Evolutionary conservation across 345 rosid species (phyloP).

Genomic region (Salix arbutifolia): DNA sequence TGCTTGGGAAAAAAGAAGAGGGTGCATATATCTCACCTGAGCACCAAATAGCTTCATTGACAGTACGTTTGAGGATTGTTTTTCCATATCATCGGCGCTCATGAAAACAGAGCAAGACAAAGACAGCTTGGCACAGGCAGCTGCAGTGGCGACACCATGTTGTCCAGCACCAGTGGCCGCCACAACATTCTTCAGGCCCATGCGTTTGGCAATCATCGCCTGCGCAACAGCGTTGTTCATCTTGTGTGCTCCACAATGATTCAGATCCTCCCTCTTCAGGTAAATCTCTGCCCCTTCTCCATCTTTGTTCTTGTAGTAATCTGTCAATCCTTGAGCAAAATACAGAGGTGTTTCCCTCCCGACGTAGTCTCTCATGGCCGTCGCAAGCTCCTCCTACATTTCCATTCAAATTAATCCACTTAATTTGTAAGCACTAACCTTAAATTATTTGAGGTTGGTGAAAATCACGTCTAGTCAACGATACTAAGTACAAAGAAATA

Average conservation of each 20-base stretch:
- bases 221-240: conserved; percentile 85
- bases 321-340: conserved; percentile 58
- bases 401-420: background rate
- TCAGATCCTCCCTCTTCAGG: conserved; percentile 81
- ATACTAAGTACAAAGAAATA: background rate
- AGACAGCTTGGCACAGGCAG: conserved; percentile 69
- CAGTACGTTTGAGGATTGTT: conserved; percentile 54
- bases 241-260: conserved; percentile 75
- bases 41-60: conserved; percentile 65
- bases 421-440: background rate
- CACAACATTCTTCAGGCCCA: conserved; percentile 53
- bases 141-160: conserved; percentile 87
- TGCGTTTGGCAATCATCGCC: conserved; percentile 73
- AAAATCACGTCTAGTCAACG: background rate
- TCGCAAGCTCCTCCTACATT: conserved; percentile 54
- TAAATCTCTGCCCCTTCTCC: conserved; percentile 71
- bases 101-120: conserved; percentile 64
- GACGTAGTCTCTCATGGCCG: conserved; percentile 62
- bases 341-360: conserved; percentile 85
- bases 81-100: conserved; percentile 63
- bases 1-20: background rate
- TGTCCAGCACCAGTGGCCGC: conserved; percentile 87
- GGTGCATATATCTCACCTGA: conserved; percentile 34
- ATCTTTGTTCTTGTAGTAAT: conserved; percentile 52
- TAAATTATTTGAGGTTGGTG: no score